Percentiles rank a stretch among this genome's conserved stretches.
Evolutionary conservation across 768 basidiomycete species (phyloP).

Genomic region (Naganishia vishniacii): DNA sequence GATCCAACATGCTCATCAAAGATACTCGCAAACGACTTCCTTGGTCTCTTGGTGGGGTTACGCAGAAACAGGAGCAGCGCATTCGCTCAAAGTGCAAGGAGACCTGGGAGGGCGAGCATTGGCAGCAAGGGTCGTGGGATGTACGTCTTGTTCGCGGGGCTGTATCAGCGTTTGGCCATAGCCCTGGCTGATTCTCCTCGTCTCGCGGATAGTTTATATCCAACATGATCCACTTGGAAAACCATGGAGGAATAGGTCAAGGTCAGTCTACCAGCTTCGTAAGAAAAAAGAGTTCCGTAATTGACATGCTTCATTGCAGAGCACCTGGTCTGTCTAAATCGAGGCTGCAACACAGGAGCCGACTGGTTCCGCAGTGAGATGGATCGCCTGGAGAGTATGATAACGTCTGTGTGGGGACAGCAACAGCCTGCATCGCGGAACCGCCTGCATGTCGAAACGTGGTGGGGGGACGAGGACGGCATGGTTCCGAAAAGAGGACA

Average conservation of each 20-base stretch:
- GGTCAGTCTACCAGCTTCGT: constrained; percentile 21
- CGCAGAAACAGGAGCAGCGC: background rate
- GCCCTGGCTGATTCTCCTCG: no score
- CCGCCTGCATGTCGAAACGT: constrained; percentile 32
- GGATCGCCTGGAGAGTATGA: constrained; percentile 26
- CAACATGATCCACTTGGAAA: constrained; percentile 27
- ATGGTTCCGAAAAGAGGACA: constrained; percentile 42
- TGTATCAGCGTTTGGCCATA: no score
- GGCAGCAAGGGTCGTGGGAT: constrained; percentile 5
- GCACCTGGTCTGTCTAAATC: constrained; percentile 41
- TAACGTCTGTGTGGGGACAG: background rate
- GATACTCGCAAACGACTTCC: constrained; percentile 8
- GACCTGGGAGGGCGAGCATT: background rate
- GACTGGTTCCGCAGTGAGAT: constrained; percentile 36
- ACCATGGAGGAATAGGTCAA: constrained; percentile 38
- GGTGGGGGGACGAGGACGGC: constrained; percentile 42
- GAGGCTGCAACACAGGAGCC: constrained; percentile 38
- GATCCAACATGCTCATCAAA: constrained; percentile 12
- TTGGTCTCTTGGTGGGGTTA: constrained; percentile 8
- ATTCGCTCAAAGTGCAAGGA: constrained; percentile 11
- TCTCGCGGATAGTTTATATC: background rate
- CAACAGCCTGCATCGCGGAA: constrained; percentile 1
- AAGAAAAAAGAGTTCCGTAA: background rate
- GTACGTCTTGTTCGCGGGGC: background rate
- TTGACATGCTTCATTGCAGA: constrained; percentile 25